Evolutionary conservation across 176 grass and related monocot genomes (phyloP).

Genomic region (Zoysia pacifica): DNA sequence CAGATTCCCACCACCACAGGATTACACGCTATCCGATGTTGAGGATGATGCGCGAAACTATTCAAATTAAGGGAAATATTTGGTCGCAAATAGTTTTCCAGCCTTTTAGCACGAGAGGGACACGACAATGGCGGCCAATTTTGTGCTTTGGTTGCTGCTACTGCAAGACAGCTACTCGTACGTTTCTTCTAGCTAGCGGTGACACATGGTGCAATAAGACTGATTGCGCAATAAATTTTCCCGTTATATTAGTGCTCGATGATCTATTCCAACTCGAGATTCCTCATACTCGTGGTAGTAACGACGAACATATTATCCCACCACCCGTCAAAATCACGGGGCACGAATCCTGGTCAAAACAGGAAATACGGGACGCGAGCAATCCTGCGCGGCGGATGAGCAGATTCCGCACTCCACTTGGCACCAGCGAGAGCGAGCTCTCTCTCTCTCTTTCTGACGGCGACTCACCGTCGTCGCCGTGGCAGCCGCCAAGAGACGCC

Average conservation of each 20-base stretch:
- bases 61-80: not conserved
- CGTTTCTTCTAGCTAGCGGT: not conserved
- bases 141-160: not conserved
- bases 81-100: not conserved
- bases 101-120: conserved; percentile 9
- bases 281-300: not conserved
- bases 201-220: not conserved
- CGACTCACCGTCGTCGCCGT: not conserved
- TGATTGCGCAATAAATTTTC: no score
- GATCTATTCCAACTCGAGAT: no score
- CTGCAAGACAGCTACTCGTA: conserved; percentile 21
- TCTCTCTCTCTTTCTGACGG: not conserved
- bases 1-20: no score
- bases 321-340: not conserved
- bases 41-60: not conserved
- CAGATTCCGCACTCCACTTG: conserved; percentile 28
- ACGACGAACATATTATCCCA: not conserved
- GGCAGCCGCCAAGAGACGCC: conserved; percentile 16
- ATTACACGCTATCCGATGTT: no score
- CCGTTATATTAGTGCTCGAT: no score
- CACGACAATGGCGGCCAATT: not conserved
- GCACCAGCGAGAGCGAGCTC: not conserved
- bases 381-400: not conserved
- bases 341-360: conserved; percentile 25
- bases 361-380: not conserved